Conservation (phyloP, 805 yeast species). For the Ogataea neopini region DNA sequence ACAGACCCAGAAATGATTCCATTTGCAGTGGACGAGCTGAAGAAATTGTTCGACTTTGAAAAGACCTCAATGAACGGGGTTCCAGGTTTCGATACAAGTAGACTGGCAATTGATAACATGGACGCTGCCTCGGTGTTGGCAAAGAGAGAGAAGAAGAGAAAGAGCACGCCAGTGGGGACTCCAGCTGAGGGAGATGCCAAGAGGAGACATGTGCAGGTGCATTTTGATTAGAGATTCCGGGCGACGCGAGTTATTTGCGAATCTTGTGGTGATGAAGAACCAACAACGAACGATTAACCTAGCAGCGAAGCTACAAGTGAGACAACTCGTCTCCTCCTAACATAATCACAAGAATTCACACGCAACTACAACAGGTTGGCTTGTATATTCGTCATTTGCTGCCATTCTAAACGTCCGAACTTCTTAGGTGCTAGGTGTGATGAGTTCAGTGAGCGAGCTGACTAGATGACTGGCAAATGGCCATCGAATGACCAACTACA, state of each 20-base stretch:
- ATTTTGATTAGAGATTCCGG: conserved; percentile 23
- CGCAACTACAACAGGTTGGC: too few relatives aligned
- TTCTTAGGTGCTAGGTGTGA: too few relatives aligned
- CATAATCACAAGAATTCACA: too few relatives aligned
- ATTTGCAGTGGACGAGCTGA: conserved; percentile 51
- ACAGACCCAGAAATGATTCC: conserved; percentile 42
- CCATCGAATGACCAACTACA: too few relatives aligned
- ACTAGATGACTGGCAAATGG: neutral
- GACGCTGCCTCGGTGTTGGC: conserved; percentile 15
- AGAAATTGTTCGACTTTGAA: conserved; percentile 56
- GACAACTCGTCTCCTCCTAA: too few relatives aligned
- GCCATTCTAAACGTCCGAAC: too few relatives aligned
- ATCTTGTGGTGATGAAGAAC: too few relatives aligned
- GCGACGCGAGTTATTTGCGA: neutral
- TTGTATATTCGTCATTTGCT: too few relatives aligned
- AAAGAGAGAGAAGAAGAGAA: conserved; percentile 32
- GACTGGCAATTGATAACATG: conserved; percentile 59
- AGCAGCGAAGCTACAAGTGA: too few relatives aligned
- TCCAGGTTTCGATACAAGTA: conserved; percentile 72
- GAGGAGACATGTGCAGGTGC: conserved; percentile 37
- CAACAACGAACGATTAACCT: too few relatives aligned
- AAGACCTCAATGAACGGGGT: conserved; percentile 68
- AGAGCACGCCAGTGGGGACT: conserved; percentile 20
- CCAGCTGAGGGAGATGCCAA: conserved; percentile 29
- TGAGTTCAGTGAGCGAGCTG: too few relatives aligned